Evolutionary conservation across 2,329 filamentous ascomycete species (phyloP), one percentile per base, ranked within the genome.

Genomic region (Helotiales sp.): DNA sequence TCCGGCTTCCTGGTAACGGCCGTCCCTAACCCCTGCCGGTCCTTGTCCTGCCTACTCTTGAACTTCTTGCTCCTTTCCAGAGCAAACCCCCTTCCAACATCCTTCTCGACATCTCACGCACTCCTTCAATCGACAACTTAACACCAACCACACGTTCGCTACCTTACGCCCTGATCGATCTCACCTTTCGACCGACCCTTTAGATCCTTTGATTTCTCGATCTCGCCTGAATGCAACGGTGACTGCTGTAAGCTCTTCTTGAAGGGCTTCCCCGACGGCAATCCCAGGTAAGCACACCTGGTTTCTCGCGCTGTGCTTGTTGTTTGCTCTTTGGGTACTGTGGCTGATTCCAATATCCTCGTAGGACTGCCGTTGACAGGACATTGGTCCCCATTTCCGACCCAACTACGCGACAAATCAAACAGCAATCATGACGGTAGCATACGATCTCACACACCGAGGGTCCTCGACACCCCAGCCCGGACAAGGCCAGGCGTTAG

Each of bases 401-500:
- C 62, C 20, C 40, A 40, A 8, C 22, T 49, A 61, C 54, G 32
- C 50, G 34, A 52, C 61, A 50, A 11, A 20, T 34, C 50, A 24
- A 17, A 28, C 30, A 55, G 54, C 49, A 80, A 89, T 77, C 73
- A 96, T 96, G 92, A 92, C 91, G 54, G 88, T 93, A 80, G 85
- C 87, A 77, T 89, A 89, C 79, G 93, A 95, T 77, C 82, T 89
- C 76, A 86, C 90, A 80, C 87, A 89, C 75, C 87, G 91, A 78
- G 87, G 87, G 79, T 86, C 88, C 82, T 83, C 78, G 76, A 85
- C 81, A 80, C 84, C 68, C 76, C 78, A 71, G 75, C 79, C 71
- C 30, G 60, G 71, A 22, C 79, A 79, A 61, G 81, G 78, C 47
- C 75, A 90, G 81, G 86, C 89, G 63, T 88, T 99, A 63, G 94